Percentiles rank a stretch among this genome's conserved stretches.
These are phyloP conservation scores for Botryotinia globosa DNA, from an alignment of 2,329 filamentous ascomycete genomes.

Conservation along the genomic window DNA sequence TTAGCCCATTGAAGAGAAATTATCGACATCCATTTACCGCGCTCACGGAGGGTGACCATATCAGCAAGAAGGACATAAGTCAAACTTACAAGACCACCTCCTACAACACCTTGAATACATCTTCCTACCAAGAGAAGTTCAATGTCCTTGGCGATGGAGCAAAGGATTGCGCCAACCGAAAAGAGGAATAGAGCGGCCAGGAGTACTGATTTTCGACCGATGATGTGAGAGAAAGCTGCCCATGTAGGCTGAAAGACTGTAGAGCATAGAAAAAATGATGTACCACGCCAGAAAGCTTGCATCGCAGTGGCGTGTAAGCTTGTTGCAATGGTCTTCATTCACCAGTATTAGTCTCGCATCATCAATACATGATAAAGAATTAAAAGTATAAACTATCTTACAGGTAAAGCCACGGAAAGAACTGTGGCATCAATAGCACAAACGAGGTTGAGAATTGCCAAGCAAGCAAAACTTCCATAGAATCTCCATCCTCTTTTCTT, in stretches of 20 bases:
- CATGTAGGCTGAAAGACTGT: slow-evolving; percentile 55
- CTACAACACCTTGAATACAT: slow-evolving; percentile 48
- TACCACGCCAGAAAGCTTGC: slow-evolving; percentile 65
- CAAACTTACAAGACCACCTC: slow-evolving; percentile 48
- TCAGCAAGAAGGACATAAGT: slow-evolving; percentile 47
- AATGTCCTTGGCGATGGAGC: slow-evolving; percentile 35
- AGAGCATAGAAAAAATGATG: slow-evolving; percentile 63
- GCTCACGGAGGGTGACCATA: slow-evolving; percentile 44
- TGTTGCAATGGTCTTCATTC: slow-evolving; percentile 50
- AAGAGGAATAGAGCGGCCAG: slow-evolving; percentile 30
- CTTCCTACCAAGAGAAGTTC: slow-evolving; percentile 38
- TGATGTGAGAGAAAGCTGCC: slow-evolving; percentile 32
- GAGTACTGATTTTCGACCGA: slow-evolving; percentile 30
- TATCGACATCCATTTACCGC: slow-evolving; percentile 40
- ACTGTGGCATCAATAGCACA: slow-evolving; percentile 65
- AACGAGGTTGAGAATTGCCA: slow-evolving; percentile 45
- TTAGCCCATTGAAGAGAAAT: slow-evolving; percentile 34
- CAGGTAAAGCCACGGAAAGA: slow-evolving; percentile 40
- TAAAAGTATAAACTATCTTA: slow-evolving; percentile 21
- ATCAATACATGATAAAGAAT: slow-evolving; percentile 9
- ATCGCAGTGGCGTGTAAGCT: slow-evolving; percentile 51
- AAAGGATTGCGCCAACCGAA: slow-evolving; percentile 35
- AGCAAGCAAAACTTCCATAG: slow-evolving; percentile 29
- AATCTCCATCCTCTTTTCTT: slow-evolving; percentile 27
- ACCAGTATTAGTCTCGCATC: neutral